Evolutionary conservation across 106 monocot species (phyloP).

Genomic region (Dendrobium officinale): DNA sequence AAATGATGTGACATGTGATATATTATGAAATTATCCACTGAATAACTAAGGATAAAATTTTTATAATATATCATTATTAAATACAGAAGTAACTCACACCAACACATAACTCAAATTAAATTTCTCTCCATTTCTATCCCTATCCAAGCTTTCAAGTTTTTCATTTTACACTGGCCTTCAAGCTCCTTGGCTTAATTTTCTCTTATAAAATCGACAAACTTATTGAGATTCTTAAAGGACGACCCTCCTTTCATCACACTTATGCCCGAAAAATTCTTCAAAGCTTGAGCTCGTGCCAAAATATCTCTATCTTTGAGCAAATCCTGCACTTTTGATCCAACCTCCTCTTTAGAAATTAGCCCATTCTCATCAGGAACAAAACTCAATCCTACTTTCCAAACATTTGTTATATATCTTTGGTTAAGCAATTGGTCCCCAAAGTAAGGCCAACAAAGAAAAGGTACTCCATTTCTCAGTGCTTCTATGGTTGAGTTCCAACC

Average conservation of each 20-base stretch:
- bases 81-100: no score
- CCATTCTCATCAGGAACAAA: background rate
- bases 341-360: background rate
- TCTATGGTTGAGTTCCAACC: constrained; percentile 33
- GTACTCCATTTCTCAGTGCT: constrained; percentile 22
- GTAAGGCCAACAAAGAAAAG: constrained; percentile 35
- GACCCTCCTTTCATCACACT: background rate
- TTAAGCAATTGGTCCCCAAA: constrained; percentile 27
- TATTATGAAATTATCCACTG: no score
- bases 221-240: background rate
- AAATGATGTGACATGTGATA: no score
- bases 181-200: no score
- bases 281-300: background rate
- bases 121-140: no score
- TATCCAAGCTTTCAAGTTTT: no score
- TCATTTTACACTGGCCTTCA: no score
- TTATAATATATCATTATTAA: no score
- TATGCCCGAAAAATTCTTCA: background rate
- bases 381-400: constrained; percentile 13
- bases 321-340: background rate
- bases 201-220: no score
- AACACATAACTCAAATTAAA: no score
- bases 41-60: no score
- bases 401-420: constrained; percentile 29
- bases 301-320: background rate